Conservation (phyloP, 2,329 filamentous ascomycete genomes). For the Alternaria ventricosa region DNA sequence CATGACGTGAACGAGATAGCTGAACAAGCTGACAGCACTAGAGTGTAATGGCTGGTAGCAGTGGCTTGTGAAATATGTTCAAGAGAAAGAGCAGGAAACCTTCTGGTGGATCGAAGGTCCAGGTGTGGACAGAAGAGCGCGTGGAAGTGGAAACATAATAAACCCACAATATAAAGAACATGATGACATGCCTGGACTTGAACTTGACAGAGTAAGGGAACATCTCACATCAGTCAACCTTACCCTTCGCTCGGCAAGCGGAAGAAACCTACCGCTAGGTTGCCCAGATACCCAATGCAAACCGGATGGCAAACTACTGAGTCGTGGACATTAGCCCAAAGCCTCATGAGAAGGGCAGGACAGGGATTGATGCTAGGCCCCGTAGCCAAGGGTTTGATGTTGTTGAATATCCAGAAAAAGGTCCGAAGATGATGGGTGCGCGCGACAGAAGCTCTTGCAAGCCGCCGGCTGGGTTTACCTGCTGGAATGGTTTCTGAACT, state of each 20-base stretch:
- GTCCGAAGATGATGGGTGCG: neutral
- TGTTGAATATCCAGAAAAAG: neutral
- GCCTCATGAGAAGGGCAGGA: neutral
- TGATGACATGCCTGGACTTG: neutral
- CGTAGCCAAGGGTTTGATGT: neutral
- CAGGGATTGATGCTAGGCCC: neutral
- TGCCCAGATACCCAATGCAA: neutral
- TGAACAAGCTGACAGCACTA: neutral
- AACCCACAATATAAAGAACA: neutral
- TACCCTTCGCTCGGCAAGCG: neutral
- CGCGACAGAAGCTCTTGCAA: neutral
- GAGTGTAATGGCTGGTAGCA: neutral
- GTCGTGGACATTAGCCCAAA: neutral
- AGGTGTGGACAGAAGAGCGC: neutral
- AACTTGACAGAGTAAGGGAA: neutral
- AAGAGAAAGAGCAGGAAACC: neutral
- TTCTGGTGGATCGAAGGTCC: neutral
- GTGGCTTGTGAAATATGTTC: neutral
- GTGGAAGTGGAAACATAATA: neutral
- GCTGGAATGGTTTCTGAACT: neutral
- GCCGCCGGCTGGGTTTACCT: neutral
- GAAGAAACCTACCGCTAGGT: neutral
- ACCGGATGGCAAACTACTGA: neutral
- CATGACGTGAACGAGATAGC: neutral
- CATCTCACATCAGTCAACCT: neutral